phyloP scores from a whole-genome alignment of 2,329 filamentous ascomycete species.

The Harringtonia lauricola region DNA sequence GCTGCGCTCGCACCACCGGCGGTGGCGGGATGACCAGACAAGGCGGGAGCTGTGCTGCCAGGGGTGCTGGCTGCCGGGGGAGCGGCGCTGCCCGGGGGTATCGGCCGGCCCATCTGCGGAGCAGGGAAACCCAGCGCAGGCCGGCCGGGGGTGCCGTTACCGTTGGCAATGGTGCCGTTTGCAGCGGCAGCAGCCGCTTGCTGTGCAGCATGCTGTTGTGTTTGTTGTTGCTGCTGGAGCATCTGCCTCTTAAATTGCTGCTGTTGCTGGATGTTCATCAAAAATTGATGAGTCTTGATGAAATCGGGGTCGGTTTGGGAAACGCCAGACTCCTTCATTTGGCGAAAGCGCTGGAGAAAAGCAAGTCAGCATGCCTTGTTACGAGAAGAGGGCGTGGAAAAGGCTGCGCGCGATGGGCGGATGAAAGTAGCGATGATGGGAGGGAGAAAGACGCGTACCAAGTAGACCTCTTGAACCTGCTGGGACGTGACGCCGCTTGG shows the following conservation, averaged over 20 bases:
- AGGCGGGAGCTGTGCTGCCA: not conserved
- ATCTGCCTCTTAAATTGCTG: conserved; percentile 17
- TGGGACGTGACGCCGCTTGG: conserved; percentile 61
- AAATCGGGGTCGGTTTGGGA: conserved; percentile 77
- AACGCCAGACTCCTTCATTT: conserved; percentile 80
- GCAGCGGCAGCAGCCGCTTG: conserved; percentile 21
- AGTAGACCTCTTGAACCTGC: conserved; percentile 61
- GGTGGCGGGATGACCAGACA: conserved; percentile 17
- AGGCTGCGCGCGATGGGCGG: not conserved
- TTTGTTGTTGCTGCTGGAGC: conserved; percentile 31
- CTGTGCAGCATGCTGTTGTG: conserved; percentile 11
- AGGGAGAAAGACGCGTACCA: conserved; percentile 4
- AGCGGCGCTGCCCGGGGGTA: conserved; percentile 14
- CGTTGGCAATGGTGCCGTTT: conserved; percentile 29
- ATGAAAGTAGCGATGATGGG: too few relatives aligned
- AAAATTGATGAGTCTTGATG: conserved; percentile 67
- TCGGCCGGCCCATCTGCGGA: conserved; percentile 13
- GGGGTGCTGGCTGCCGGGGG: not conserved
- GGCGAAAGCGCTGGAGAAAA: conserved; percentile 65
- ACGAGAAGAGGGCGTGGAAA: not conserved
- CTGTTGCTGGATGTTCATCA: conserved; percentile 48
- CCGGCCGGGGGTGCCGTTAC: conserved; percentile 16
- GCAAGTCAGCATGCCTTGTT: not conserved
- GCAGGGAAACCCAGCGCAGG: conserved; percentile 19
- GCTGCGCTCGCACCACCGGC: conserved; percentile 11